Evolutionary conservation across 768 basidiomycete species (phyloP), one percentile per base, ranked within the genome.

Genomic region (Russula vinacea): DNA sequence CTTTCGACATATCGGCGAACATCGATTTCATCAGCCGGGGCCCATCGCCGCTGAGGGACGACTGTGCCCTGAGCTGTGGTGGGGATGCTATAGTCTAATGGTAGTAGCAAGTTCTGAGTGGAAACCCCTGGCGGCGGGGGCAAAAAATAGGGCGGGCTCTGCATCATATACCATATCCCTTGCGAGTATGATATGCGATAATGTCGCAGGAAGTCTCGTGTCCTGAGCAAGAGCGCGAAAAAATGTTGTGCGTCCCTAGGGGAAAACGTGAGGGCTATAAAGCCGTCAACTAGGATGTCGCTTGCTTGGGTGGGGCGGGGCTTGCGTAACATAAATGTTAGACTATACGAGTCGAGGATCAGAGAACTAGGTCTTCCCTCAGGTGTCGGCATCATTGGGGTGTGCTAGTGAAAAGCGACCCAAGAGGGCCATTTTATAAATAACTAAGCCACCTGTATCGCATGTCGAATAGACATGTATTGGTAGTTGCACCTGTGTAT

Each of bases 31-130:
- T 65, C 49, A 3, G 33, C 24, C 3, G 64, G 64, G 2, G n/a
- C 9, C 64, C 64, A 65, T 57, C 64, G 64, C 6, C 9, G 9
- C 11, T 65, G 64, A 10, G 54, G 64, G 11, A 65, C 49, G 2
- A 65, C 35, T 2, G 59, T 56, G 9, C 64, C 64, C 2, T 19
- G 32, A 5, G 49, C 47, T 1, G 2, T 6, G 9, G 7, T 0
- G 29, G n/a, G n/a, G n/a, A 33, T 5, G 26, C n/a, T 35, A 22
- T 26, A 50, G 32, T 66, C 65, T 10, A 66, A 8, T 1, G 39
- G 44, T 4, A 64, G 26, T 7, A 22, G 26, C 8, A 5, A 6
- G 14, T 29, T 0, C 61, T 39, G 60, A 16, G 10, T 7, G 9
- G 63, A 45, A 9, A 17, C 10, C 26, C 49, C 58, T 35, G 40